Percentiles rank a stretch among this genome's conserved stretches.
phyloP scores from a whole-genome alignment of 495 filamentous ascomycete species.

The Penicillium simplicissimum region DNA sequence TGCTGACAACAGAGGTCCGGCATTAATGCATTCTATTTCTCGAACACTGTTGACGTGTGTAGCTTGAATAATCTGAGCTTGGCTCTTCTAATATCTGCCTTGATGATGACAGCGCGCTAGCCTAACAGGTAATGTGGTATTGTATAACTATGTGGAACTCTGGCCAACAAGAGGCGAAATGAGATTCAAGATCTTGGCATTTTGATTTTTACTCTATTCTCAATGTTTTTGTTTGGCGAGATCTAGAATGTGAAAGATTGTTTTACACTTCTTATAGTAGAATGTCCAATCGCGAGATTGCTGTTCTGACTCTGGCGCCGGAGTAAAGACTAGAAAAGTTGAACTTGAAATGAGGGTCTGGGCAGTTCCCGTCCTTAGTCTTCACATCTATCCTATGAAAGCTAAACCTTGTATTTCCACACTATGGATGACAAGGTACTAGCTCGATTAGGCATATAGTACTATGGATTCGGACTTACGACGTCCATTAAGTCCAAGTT shows the following conservation, averaged over 20 bases:
- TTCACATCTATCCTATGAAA: background rate
- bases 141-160: background rate
- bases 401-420: background rate
- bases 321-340: no score
- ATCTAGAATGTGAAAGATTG: no score
- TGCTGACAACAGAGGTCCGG: no score
- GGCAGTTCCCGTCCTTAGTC: background rate
- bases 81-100: no score
- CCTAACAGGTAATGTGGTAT: constrained; percentile 9
- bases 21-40: no score
- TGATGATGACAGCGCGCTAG: constrained; percentile 15
- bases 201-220: no score
- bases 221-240: no score
- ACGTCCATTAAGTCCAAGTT: background rate
- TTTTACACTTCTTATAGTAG: no score
- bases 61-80: background rate
- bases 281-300: no score
- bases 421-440: constrained; percentile 6
- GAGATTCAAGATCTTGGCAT: no score
- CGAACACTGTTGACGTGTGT: no score
- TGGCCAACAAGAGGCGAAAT: background rate
- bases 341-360: background rate
- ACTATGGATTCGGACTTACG: background rate
- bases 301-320: no score
- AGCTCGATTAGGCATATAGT: background rate